A percentile compares a stretch with the other conserved stretches of the same genome.
These are phyloP conservation scores for Tardiomyces digboiensis DNA, from an alignment of 1,139 yeast species.

Conservation along the genomic window DNA sequence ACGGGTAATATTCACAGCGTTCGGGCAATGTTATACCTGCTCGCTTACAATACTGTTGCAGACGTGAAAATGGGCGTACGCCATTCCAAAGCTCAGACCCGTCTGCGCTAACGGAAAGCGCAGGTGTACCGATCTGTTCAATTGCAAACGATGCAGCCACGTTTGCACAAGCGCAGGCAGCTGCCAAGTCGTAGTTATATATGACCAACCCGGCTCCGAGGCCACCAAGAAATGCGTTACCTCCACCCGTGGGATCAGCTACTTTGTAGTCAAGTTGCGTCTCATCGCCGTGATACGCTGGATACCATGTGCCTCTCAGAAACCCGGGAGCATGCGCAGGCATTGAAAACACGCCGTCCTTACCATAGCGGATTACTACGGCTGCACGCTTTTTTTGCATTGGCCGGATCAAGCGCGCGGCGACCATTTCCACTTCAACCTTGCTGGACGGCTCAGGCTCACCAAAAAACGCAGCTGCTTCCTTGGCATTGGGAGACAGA, in stretches of 20 bases:
- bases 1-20: not conserved
- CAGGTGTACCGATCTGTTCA: slow-evolving; percentile 70
- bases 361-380: slow-evolving; percentile 62
- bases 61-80: not conserved
- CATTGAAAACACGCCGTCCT: slow-evolving; percentile 45
- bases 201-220: slow-evolving; percentile 42
- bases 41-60: not conserved
- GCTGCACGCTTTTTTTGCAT: slow-evolving; percentile 36
- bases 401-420: slow-evolving; percentile 30
- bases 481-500: slow-evolving; percentile 78
- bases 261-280: slow-evolving; percentile 29
- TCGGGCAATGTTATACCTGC: not conserved
- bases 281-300: slow-evolving; percentile 55
- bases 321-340: slow-evolving; percentile 8
- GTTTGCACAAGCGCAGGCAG: slow-evolving; percentile 60
- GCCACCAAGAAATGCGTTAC: slow-evolving; percentile 83
- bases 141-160: slow-evolving; percentile 73
- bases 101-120: not conserved
- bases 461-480: slow-evolving; percentile 55
- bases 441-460: slow-evolving; percentile 33
- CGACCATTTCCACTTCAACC: slow-evolving; percentile 34
- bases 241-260: slow-evolving; percentile 91
- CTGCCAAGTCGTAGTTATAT: slow-evolving; percentile 38
- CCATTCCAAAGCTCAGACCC: not conserved
- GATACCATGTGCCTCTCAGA: slow-evolving; percentile 35